phyloP scores from a whole-genome alignment of 345 rosid species.

The Lumnitzera racemosa region DNA sequence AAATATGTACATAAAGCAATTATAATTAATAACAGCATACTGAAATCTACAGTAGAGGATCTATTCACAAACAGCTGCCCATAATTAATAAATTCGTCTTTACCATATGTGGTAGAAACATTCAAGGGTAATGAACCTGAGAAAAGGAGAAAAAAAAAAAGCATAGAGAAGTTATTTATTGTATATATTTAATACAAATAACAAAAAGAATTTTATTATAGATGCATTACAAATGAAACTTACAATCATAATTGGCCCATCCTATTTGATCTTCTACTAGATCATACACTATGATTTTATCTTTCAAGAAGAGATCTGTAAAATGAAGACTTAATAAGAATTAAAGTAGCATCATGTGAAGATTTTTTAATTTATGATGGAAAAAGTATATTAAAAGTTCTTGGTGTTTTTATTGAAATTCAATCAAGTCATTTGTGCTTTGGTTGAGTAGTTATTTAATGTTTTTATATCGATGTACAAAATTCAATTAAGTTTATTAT shows the following conservation, averaged over 20 bases:
- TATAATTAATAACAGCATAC: conserved; percentile 25
- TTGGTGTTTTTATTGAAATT: too few species aligned
- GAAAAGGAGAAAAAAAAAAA: neutral
- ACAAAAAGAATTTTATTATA: too few species aligned
- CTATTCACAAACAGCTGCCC: conserved; percentile 38
- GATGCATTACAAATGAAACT: conserved; percentile 15
- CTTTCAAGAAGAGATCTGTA: conserved; percentile 88
- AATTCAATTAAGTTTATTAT: too few species aligned
- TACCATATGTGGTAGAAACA: conserved; percentile 58
- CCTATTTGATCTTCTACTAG: conserved; percentile 69
- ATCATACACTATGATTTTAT: conserved; percentile 87
- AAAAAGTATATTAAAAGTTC: too few species aligned
- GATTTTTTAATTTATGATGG: too few species aligned
- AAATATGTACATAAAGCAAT: neutral
- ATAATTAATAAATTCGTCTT: conserved; percentile 44
- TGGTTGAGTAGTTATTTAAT: too few species aligned
- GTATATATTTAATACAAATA: too few species aligned
- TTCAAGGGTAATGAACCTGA: conserved; percentile 79
- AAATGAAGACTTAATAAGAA: conserved; percentile 8
- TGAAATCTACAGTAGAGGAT: conserved; percentile 31
- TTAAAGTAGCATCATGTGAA: neutral
- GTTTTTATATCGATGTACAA: too few species aligned
- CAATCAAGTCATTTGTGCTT: too few species aligned
- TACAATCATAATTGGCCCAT: conserved; percentile 88
- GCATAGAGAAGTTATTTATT: neutral